These are phyloP conservation scores for Torrubiellomyces zombiae DNA, from an alignment of 2,329 filamentous ascomycete species.

Conservation along the genomic window DNA sequence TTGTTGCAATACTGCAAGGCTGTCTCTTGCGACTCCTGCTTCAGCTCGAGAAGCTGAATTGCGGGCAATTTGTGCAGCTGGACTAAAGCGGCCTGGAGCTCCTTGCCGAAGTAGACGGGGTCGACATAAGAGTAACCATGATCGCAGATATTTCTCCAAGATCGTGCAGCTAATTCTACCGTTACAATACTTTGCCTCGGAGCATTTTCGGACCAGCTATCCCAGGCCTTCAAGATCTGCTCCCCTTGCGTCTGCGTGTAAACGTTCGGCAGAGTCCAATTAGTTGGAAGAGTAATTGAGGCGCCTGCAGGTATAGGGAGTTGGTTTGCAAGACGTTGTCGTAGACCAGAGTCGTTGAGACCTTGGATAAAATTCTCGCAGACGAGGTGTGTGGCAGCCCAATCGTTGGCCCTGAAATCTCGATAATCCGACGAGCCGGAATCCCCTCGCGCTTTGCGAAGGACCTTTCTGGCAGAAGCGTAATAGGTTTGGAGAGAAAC, in stretches of 20 bases:
- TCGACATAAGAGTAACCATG: slow-evolving; percentile 25
- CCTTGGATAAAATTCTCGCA: slow-evolving; percentile 37
- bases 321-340: slow-evolving; percentile 24
- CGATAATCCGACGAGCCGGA: slow-evolving; percentile 27
- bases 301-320: slow-evolving; percentile 27
- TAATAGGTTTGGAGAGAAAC: slow-evolving; percentile 30
- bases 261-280: slow-evolving; percentile 36
- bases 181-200: slow-evolving; percentile 20
- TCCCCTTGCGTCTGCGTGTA: slow-evolving; percentile 41
- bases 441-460: slow-evolving; percentile 33
- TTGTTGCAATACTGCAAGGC: slow-evolving; percentile 31
- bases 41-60: slow-evolving; percentile 34
- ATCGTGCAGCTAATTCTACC: no score
- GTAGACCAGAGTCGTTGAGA: slow-evolving; percentile 29
- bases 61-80: slow-evolving; percentile 33
- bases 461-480: slow-evolving; percentile 27
- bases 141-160: slow-evolving; percentile 29
- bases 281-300: slow-evolving; percentile 10
- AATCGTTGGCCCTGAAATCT: slow-evolving; percentile 27
- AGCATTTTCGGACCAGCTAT: slow-evolving; percentile 10
- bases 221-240: slow-evolving; percentile 25
- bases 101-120: slow-evolving; percentile 32
- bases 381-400: slow-evolving; percentile 31
- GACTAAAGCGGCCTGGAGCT: slow-evolving; percentile 30
- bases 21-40: slow-evolving; percentile 36